phyloP scores from a whole-genome alignment of 805 yeast genomes.

The Kurtzmaniella fragi region DNA sequence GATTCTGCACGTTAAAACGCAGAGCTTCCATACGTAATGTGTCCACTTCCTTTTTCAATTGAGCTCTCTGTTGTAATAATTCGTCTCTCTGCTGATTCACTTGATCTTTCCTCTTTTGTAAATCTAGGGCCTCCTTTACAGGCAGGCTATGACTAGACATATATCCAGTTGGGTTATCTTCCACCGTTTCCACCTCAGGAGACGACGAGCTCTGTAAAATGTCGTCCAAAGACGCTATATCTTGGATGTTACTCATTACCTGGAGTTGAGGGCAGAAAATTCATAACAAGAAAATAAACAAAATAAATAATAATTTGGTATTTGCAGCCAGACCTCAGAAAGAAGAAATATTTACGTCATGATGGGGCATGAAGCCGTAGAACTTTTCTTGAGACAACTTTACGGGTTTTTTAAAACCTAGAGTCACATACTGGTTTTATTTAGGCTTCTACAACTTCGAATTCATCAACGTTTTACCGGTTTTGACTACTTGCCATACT shows the following conservation, averaged over 20 bases:
- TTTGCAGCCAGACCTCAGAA: too few relatives aligned
- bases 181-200: not conserved
- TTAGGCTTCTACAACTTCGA: too few relatives aligned
- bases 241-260: constrained; percentile 17
- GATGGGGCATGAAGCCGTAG: too few relatives aligned
- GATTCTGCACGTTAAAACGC: constrained; percentile 12
- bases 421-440: too few relatives aligned
- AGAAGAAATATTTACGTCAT: too few relatives aligned
- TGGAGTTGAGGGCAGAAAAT: too few relatives aligned
- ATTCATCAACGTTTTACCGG: too few relatives aligned
- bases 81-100: constrained; percentile 12
- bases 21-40: constrained; percentile 10
- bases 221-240: constrained; percentile 22
- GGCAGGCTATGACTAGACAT: not conserved
- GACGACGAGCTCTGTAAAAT: constrained; percentile 19
- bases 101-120: constrained; percentile 12
- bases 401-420: too few relatives aligned
- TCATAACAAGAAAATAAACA: constrained; percentile 4
- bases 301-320: not conserved
- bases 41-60: constrained; percentile 12
- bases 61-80: constrained; percentile 14
- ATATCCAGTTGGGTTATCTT: not conserved
- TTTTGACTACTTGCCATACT: too few relatives aligned
- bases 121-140: constrained; percentile 8
- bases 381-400: too few relatives aligned